These are phyloP conservation scores for Coemansia sp. DNA, from an alignment of 192 early-diverging fungal genomes.

Conservation along the genomic window DNA sequence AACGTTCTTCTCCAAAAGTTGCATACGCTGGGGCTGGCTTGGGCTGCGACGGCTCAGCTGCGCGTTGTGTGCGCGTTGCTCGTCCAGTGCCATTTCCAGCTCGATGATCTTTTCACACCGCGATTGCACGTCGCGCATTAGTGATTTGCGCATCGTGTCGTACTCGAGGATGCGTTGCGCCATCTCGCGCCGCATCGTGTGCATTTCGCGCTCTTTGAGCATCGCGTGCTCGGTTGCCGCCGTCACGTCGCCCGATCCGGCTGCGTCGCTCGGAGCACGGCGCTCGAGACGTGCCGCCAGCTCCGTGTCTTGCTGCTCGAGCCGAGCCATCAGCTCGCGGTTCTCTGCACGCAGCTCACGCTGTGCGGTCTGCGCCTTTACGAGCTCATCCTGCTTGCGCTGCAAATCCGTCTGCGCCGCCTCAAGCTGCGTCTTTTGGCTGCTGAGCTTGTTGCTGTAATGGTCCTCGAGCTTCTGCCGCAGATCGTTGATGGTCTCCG, in stretches of 20 bases:
- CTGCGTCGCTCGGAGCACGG: neutral
- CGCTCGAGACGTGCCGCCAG: neutral
- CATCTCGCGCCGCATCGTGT: slow-evolving; percentile 54
- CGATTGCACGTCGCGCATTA: slow-evolving; percentile 97
- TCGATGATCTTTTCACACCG: slow-evolving; percentile 98
- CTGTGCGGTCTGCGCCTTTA: slow-evolving; percentile 56
- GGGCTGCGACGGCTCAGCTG: slow-evolving; percentile 79
- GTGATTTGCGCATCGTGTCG: slow-evolving; percentile 97
- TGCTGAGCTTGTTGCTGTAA: slow-evolving; percentile 77
- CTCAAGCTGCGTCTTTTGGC: slow-evolving; percentile 67
- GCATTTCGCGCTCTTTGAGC: slow-evolving; percentile 59
- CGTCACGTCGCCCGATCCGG: slow-evolving; percentile 24
- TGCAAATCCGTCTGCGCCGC: slow-evolving; percentile 50
- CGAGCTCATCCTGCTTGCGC: slow-evolving; percentile 61
- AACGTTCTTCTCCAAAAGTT: slow-evolving; percentile 95
- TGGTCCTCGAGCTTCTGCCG: slow-evolving; percentile 81
- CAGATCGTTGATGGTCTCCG: slow-evolving; percentile 78
- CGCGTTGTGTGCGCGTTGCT: slow-evolving; percentile 91
- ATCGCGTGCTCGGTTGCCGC: slow-evolving; percentile 51
- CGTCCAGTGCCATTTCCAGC: slow-evolving; percentile 95
- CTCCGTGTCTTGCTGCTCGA: slow-evolving; percentile 17
- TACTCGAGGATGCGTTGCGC: slow-evolving; percentile 83
- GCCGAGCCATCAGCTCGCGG: slow-evolving; percentile 34
- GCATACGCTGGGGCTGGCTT: slow-evolving; percentile 94
- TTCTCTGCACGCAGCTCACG: slow-evolving; percentile 51